These are phyloP conservation scores for Xylaria grammica DNA, from an alignment of 495 filamentous ascomycete species.

Conservation along the genomic window DNA sequence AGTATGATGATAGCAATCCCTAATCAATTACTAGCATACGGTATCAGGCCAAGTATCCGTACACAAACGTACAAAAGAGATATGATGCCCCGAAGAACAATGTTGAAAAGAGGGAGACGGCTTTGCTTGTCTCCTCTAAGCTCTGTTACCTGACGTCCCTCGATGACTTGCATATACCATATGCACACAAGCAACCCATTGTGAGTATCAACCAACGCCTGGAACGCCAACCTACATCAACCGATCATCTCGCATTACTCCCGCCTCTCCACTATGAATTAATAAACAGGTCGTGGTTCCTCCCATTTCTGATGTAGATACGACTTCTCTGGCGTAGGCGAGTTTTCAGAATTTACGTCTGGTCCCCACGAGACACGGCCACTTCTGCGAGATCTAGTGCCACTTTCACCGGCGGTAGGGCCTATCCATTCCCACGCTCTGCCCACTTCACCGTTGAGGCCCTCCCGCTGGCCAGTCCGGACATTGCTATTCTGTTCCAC, in stretches of 20 bases:
- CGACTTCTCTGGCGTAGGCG: slow-evolving; percentile 31
- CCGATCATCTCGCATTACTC: neutral
- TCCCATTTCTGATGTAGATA: slow-evolving; percentile 60
- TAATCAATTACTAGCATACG: neutral
- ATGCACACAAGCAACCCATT: neutral
- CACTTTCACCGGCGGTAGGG: slow-evolving; percentile 51
- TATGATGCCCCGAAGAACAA: neutral
- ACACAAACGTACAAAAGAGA: slow-evolving; percentile 12
- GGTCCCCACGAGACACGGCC: slow-evolving; percentile 53
- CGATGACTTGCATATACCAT: neutral
- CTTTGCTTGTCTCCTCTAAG: neutral
- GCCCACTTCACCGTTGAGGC: slow-evolving; percentile 81
- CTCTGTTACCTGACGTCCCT: neutral
- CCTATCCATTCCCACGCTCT: slow-evolving; percentile 98
- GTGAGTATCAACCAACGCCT: neutral
- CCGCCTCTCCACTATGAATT: slow-evolving; percentile 1
- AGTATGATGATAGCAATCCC: neutral
- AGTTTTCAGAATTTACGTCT: slow-evolving; percentile 40
- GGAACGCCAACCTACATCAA: slow-evolving; percentile 20
- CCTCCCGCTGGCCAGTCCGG: slow-evolving; percentile 80
- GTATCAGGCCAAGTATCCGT: neutral
- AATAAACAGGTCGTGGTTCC: slow-evolving; percentile 44
- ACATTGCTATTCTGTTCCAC: slow-evolving; percentile 96
- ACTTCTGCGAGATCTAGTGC: slow-evolving; percentile 56
- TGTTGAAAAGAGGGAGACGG: neutral